A percentile compares a stretch with the other conserved stretches of the same genome.
Evolutionary conservation across 257 asterid genomes (phyloP).

Genomic region (Solanum phureja): DNA sequence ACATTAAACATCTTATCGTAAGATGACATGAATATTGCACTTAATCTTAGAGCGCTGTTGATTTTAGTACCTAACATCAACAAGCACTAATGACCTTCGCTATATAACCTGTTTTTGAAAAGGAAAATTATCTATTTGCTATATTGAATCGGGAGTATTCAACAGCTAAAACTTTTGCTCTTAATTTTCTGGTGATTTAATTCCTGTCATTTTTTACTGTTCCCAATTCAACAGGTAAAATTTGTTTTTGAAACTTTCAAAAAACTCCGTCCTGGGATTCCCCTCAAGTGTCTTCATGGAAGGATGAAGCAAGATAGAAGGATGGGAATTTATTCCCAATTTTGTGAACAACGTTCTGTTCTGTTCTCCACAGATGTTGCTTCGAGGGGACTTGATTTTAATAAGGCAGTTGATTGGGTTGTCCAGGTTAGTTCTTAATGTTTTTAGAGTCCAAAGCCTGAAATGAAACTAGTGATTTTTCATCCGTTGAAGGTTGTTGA

Average conservation of each 20-base stretch:
- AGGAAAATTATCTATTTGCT: neutral
- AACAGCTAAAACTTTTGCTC: neutral
- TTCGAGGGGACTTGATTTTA: conserved; percentile 94
- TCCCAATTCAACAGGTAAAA: conserved; percentile 45
- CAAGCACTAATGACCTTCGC: neutral
- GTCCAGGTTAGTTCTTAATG: conserved; percentile 56
- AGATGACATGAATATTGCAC: neutral
- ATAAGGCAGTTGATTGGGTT: conserved; percentile 93
- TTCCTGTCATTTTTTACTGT: neutral
- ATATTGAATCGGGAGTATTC: neutral
- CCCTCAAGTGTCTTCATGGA: conserved; percentile 82
- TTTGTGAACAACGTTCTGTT: conserved; percentile 68
- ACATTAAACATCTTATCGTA: neutral
- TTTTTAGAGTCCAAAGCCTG: neutral
- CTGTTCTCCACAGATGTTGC: conserved; percentile 87
- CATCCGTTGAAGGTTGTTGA: neutral
- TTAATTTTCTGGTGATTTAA: neutral
- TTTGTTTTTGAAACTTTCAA: conserved; percentile 74
- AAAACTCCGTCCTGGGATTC: conserved; percentile 94
- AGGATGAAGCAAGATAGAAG: conserved; percentile 87
- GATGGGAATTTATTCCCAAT: conserved; percentile 66
- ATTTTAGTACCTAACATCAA: neutral
- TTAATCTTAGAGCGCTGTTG: neutral
- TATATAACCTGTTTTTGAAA: neutral
- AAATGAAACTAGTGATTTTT: neutral